A percentile compares a stretch with the other conserved stretches of the same genome.
Conservation (phyloP, 2,329 filamentous ascomycete species). For the Ascochyta pisi region DNA sequence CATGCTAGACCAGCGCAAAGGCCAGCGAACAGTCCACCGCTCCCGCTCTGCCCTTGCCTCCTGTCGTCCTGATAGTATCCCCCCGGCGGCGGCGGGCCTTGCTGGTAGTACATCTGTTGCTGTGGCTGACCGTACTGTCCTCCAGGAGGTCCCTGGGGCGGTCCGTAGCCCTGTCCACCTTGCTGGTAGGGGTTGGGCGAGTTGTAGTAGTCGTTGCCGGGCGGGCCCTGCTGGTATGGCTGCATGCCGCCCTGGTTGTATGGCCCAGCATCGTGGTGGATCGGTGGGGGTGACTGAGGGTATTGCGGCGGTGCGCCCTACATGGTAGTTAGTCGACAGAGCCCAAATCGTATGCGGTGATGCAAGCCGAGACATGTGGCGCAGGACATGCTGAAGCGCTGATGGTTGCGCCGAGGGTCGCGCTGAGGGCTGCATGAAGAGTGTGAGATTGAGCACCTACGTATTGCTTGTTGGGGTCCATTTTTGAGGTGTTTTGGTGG, state of each 20-base stretch:
- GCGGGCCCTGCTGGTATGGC: slow-evolving; percentile 22
- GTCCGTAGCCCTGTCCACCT: slow-evolving; percentile 22
- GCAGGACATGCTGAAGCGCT: slow-evolving; percentile 1
- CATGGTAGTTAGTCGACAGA: slow-evolving; percentile 23
- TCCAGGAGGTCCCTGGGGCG: slow-evolving; percentile 27
- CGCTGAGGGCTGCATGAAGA: not conserved
- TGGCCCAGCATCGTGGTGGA: slow-evolving; percentile 40
- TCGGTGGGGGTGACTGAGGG: slow-evolving; percentile 41
- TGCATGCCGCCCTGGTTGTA: slow-evolving; percentile 25
- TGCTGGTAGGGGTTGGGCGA: slow-evolving; percentile 34
- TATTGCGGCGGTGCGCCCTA: slow-evolving; percentile 45
- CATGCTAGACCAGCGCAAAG: slow-evolving; percentile 56
- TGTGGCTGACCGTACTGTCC: slow-evolving; percentile 40
- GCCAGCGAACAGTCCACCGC: slow-evolving; percentile 52
- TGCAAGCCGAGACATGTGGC: slow-evolving; percentile 10
- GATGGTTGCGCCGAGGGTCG: not conserved
- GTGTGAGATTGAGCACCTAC: slow-evolving; percentile 25
- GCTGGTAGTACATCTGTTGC: slow-evolving; percentile 48
- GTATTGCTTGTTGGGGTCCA: slow-evolving; percentile 33
- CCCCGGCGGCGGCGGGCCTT: slow-evolving; percentile 40
- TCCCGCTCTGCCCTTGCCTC: slow-evolving; percentile 37
- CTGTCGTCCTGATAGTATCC: slow-evolving; percentile 51
- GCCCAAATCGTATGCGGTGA: slow-evolving; percentile 5
- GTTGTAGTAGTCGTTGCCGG: slow-evolving; percentile 25
- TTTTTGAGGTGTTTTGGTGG: not conserved